Conservation (phyloP, 2,329 filamentous ascomycete species). For the Aureobasidium sp. region DNA sequence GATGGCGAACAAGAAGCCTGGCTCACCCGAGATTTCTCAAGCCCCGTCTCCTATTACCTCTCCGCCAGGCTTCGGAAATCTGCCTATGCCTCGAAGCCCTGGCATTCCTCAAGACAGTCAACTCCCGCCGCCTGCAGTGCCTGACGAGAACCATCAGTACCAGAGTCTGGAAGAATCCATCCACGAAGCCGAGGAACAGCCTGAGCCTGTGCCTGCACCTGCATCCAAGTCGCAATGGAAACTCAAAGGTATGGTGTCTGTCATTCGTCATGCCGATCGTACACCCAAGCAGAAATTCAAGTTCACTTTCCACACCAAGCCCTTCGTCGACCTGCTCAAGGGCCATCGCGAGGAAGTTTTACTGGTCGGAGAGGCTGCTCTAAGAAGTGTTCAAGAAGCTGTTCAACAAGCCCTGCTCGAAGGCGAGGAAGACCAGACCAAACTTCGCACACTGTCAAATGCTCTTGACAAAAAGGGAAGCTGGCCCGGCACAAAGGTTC, state of each 20-base stretch:
- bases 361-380: constrained; percentile 80
- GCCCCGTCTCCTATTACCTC: constrained; percentile 36
- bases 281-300: constrained; percentile 99
- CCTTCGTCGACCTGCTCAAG: constrained; percentile 89
- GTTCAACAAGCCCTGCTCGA: constrained; percentile 73
- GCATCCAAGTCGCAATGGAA: constrained; percentile 91
- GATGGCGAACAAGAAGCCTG: constrained; percentile 28
- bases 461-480: constrained; percentile 86
- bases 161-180: constrained; percentile 16
- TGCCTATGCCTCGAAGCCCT: constrained; percentile 14
- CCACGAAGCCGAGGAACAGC: constrained; percentile 10
- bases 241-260: constrained; percentile 92
- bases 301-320: constrained; percentile 95
- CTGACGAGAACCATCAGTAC: constrained; percentile 15
- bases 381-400: constrained; percentile 82
- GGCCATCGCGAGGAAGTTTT: constrained; percentile 95
- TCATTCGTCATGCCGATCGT: constrained; percentile 91
- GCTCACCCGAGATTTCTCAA: constrained; percentile 40
- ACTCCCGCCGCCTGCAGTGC: constrained; percentile 27
- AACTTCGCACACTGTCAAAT: constrained; percentile 78
- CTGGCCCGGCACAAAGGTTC: constrained; percentile 94
- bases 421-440: constrained; percentile 75
- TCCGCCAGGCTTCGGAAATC: constrained; percentile 36
- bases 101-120: constrained; percentile 20
- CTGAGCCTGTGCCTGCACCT: constrained; percentile 37